Conservation (phyloP, 805 yeast species). For the Lachancea cidri region DNA sequence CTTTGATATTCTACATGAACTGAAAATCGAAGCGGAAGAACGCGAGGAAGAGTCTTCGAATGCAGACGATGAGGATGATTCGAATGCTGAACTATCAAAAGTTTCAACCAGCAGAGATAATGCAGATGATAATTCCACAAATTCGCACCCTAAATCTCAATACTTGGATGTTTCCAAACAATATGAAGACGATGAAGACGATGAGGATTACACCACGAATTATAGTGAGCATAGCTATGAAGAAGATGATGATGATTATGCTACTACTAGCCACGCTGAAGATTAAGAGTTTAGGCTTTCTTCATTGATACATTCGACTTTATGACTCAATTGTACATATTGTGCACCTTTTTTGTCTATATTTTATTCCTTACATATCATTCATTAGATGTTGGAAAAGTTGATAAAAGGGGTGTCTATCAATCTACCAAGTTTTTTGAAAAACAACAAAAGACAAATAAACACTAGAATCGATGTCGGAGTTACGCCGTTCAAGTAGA, state of each 20-base stretch:
- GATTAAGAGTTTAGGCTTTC: constrained; percentile 3
- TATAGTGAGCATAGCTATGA: constrained; percentile 20
- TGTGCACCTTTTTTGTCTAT: not conserved
- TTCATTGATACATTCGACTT: not conserved
- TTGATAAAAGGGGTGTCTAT: not conserved
- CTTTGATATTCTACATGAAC: constrained; percentile 87
- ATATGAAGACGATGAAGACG: constrained; percentile 14
- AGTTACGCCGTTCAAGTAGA: constrained; percentile 32
- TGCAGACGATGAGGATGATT: constrained; percentile 9
- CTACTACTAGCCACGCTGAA: constrained; percentile 15
- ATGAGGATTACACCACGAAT: constrained; percentile 14
- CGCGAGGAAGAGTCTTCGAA: constrained; percentile 35
- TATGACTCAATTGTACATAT: not conserved
- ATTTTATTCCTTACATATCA: not conserved
- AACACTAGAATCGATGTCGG: constrained; percentile 17
- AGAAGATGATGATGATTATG: constrained; percentile 18
- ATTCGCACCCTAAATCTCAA: constrained; percentile 15
- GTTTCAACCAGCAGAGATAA: constrained; percentile 11
- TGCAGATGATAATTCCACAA: constrained; percentile 4
- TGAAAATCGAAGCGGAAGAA: constrained; percentile 79
- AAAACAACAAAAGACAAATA: not conserved
- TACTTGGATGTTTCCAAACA: constrained; percentile 17
- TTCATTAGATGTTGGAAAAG: not conserved
- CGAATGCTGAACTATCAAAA: constrained; percentile 3
- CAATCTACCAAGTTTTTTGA: not conserved